phyloP scores from a whole-genome alignment of 2,329 filamentous ascomycete species.

The Epichloe brachyelytri region DNA sequence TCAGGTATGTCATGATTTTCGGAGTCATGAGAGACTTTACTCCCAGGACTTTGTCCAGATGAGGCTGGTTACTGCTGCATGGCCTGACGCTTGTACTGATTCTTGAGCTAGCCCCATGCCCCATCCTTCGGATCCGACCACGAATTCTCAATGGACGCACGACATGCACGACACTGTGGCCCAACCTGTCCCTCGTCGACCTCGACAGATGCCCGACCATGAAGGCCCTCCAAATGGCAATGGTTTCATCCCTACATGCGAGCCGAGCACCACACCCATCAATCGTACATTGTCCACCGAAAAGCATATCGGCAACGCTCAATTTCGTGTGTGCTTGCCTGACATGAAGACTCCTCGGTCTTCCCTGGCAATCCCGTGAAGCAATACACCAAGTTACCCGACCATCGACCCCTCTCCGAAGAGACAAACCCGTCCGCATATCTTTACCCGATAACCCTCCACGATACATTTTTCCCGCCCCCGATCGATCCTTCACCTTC shows the following conservation, averaged over 20 bases:
- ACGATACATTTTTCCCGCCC: conserved; percentile 81
- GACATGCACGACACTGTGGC: conserved; percentile 76
- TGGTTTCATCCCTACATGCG: conserved; percentile 41
- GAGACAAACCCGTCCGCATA: conserved; percentile 92
- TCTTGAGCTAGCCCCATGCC: conserved; percentile 23
- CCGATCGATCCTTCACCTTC: conserved; percentile 92
- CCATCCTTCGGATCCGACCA: conserved; percentile 45
- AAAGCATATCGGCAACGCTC: conserved; percentile 69
- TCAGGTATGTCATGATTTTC: conserved; percentile 40
- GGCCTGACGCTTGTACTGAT: conserved; percentile 16
- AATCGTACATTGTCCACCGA: conserved; percentile 74
- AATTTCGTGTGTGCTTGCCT: conserved; percentile 70
- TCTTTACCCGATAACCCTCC: conserved; percentile 70
- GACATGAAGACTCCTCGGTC: conserved; percentile 54
- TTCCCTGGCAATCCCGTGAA: conserved; percentile 71
- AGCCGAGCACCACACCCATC: conserved; percentile 49
- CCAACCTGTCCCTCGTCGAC: conserved; percentile 29
- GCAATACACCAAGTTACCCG: conserved; percentile 85
- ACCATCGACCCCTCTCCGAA: conserved; percentile 88
- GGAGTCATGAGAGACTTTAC: background rate
- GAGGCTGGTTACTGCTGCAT: background rate
- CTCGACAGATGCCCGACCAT: conserved; percentile 29
- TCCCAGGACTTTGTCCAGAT: background rate
- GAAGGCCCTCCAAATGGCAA: conserved; percentile 43
- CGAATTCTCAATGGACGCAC: conserved; percentile 74